Evolutionary conservation across 306 rosid species (phyloP), one percentile per base, ranked within the genome.

Genomic region (Gastrolobium villosum): DNA sequence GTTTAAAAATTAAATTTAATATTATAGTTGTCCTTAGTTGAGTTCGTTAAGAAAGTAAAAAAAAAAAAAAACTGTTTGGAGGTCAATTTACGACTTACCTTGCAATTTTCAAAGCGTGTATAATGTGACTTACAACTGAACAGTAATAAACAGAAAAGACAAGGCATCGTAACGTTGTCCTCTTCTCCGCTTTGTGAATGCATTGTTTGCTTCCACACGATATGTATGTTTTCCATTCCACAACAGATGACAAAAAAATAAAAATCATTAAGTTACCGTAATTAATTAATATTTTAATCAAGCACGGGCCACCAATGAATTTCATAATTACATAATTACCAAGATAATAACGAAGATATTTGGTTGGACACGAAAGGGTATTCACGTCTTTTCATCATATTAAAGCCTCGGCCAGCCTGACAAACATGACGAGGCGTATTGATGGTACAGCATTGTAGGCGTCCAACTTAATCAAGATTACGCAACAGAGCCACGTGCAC

Each of bases 401-500:
- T 6, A 5, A 71, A 49, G 31, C 78, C 53, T 32, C 31, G 67
- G 68, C 57, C 67, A 43, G 48, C 40, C 52, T 50, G 70, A 66
- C 10, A 66, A 15, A 63, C 10, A 59, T 78, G 87, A 81, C 76
- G 43, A 7, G 40, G 31, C 30, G 39, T 1, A 34, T 9, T 20
- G 82, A 49, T 34, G 49, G 49, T 45, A 13, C 6, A 57, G 32
- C 35, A 11, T 15, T 14, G 87, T 85, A 82, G 85, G 87, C 89
- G 69, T 74, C 30, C 48, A 64, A 72, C 14, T 68, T 30, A 74
- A 76, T 70, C 59, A 74, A 78, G 46, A 62, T 28, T 40, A 65
- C 32, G 6, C 26, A 79, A 4, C 63, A 69, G 5, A 32, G 86
- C 81, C 94, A 83, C 91, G 88, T 90, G 89, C 70, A 70, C 55